A percentile compares a stretch with the other conserved stretches of the same genome.
These are phyloP conservation scores for Plantago coronopus DNA, from an alignment of 305 asterid genomes.

Conservation along the genomic window DNA sequence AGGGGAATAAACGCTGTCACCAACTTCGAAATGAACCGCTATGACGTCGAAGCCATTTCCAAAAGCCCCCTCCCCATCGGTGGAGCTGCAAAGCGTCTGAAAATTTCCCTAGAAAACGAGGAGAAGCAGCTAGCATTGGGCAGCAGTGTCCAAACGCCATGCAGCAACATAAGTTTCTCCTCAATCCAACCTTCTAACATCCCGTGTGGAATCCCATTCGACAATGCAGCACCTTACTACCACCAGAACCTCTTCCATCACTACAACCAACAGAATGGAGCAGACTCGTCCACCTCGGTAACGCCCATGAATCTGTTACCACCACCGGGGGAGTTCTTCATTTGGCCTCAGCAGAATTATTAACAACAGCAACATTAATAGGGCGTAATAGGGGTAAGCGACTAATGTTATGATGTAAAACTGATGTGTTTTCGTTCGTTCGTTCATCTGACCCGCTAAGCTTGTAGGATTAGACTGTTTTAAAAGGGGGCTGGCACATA, in stretches of 20 bases:
- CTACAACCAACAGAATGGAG: background rate
- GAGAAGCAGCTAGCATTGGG: conserved; percentile 35
- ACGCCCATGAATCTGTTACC: conserved; percentile 3
- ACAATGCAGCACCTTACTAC: conserved; percentile 36
- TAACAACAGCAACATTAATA: background rate
- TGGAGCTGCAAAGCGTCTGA: conserved; percentile 76
- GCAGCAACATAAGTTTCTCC: conserved; percentile 48
- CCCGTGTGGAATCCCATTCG: conserved; percentile 60
- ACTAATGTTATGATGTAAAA: conserved; percentile 2
- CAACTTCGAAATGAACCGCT: conserved; percentile 88
- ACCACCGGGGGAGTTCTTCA: conserved; percentile 8
- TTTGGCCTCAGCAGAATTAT: conserved; percentile 15
- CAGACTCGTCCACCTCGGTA: background rate
- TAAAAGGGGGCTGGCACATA: background rate
- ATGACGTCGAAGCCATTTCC: conserved; percentile 76
- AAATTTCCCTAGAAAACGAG: conserved; percentile 51
- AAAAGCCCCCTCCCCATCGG: conserved; percentile 87
- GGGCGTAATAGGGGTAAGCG: background rate
- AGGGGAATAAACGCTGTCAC: conserved; percentile 87
- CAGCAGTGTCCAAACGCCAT: conserved; percentile 30
- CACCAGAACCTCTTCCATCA: conserved; percentile 30
- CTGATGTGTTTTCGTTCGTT: conserved; percentile 8
- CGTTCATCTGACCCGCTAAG: conserved; percentile 8
- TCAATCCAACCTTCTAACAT: conserved; percentile 49
- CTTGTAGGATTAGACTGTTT: conserved; percentile 1